Conservation (phyloP, 73 alveolate species). For the Paramecium octaurelia region DNA sequence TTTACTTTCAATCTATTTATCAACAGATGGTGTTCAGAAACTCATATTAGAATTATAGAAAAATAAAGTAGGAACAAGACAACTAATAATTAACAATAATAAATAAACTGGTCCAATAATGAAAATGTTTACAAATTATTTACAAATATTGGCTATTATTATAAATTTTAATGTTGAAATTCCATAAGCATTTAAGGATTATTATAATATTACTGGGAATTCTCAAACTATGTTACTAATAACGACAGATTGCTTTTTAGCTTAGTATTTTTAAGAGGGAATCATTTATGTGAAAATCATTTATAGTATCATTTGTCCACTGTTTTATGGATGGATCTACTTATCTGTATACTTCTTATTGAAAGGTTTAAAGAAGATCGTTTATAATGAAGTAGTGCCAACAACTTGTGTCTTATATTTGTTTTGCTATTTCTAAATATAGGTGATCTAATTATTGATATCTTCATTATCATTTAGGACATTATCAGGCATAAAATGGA, state of each 20-base stretch:
- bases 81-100: neutral
- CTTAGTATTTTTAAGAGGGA: neutral
- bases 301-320: neutral
- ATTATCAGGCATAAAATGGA: neutral
- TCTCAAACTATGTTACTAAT: neutral
- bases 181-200: neutral
- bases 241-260: neutral
- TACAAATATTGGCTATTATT: neutral
- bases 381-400: neutral
- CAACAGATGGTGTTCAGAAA: neutral
- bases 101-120: slow-evolving; percentile 25
- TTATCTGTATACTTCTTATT: neutral
- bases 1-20: neutral
- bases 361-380: neutral
- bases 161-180: slow-evolving; percentile 28
- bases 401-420: neutral
- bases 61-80: neutral
- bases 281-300: neutral
- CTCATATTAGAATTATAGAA: neutral
- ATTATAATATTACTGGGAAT: neutral
- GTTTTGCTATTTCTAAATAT: neutral
- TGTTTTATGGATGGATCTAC: neutral
- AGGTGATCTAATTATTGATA: neutral
- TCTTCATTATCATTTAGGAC: neutral
- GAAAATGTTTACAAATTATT: slow-evolving; percentile 29